Base-by-base conservation (phyloP, 179 eudicot species). In the Beta macrorhiza region DNA sequence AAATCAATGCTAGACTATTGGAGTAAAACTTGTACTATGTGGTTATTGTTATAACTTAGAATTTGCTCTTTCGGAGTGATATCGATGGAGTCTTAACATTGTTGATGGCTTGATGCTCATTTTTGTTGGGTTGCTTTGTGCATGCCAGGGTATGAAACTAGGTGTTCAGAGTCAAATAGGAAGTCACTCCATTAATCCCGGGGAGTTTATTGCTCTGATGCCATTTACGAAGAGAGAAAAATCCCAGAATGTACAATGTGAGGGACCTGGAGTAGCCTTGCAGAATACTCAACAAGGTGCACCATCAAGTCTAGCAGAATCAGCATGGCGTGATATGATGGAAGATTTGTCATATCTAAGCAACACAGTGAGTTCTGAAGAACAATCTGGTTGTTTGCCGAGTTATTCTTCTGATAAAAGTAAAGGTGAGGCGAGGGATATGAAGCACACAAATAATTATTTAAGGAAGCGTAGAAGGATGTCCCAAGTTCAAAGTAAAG, bases 161-260 rank as follows among this genome's bases (percentile, higher is more conserved):
- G 84, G 84, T 65, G 78, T 90, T 89, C 82, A 88, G 85, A 90
- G 87, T 77, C 84, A 62, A 79, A 82, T 96, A 81, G 90, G 90
- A 77, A 87, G 90, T 75, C 87, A 87, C 76, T 67, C 80, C 61
- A 84, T 86, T 49, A 80, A 75, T 22, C 51, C 80, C 16, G 91
- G 88, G 53, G 99, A 92, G 5, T 96, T 94, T 84, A 64, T 96
- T 13, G 94, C 95, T 82, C 82, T 94, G 64, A 85, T 96, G 79
- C 98, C 99, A 16, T 94, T 87, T 83, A 79, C 85, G 29, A 96
- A 90, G 86, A 96, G 90, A 87, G 79, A 74, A 57, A 78, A 80
- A 74, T 79, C 82, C 74, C 87, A 87, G 61, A 65, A 72, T 19
- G 77, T 74, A 82, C 86, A 86, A 71, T 47, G 78, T 70, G 84